These are phyloP conservation scores for Schizosaccharomyces cryophilus DNA, from an alignment of 805 yeast species.

Conservation along the genomic window DNA sequence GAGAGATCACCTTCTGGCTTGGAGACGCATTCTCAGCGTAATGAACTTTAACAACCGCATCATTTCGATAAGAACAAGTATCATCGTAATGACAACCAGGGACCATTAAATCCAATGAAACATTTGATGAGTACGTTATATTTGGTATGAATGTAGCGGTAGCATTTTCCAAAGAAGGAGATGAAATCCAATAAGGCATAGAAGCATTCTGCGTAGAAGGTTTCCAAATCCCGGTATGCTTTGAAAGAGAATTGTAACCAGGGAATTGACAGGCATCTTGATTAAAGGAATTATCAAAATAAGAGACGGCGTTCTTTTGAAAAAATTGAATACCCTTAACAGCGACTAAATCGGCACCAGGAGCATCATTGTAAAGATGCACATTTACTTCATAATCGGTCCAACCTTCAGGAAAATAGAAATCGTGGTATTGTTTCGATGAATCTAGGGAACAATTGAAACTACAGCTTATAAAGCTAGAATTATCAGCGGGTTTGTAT, in stretches of 20 bases:
- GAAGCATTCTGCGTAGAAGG: not conserved
- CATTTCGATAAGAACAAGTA: slow-evolving; percentile 48
- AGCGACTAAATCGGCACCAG: slow-evolving; percentile 98
- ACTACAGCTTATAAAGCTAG: not conserved
- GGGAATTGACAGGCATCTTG: not conserved
- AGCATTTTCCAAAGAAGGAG: not conserved
- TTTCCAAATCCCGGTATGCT: not conserved
- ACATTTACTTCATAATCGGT: not conserved
- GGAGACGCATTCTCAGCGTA: slow-evolving; percentile 21
- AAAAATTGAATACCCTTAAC: slow-evolving; percentile 12
- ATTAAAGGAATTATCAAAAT: not conserved
- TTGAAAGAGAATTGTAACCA: not conserved
- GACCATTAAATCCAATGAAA: slow-evolving; percentile 48
- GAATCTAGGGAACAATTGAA: not conserved
- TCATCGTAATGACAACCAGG: slow-evolving; percentile 60
- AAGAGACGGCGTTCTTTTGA: not conserved
- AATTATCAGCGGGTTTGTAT: not conserved
- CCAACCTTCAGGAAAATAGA: not conserved
- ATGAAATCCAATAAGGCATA: not conserved
- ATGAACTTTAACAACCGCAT: slow-evolving; percentile 48
- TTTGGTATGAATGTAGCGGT: slow-evolving; percentile 29
- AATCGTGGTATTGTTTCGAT: not conserved
- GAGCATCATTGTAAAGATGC: slow-evolving; percentile 24
- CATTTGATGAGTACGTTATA: slow-evolving; percentile 48
- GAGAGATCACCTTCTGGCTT: slow-evolving; percentile 32